These are phyloP conservation scores for Casuarina equisetifolia DNA, from an alignment of 306 rosid genomes.

Conservation along the genomic window DNA sequence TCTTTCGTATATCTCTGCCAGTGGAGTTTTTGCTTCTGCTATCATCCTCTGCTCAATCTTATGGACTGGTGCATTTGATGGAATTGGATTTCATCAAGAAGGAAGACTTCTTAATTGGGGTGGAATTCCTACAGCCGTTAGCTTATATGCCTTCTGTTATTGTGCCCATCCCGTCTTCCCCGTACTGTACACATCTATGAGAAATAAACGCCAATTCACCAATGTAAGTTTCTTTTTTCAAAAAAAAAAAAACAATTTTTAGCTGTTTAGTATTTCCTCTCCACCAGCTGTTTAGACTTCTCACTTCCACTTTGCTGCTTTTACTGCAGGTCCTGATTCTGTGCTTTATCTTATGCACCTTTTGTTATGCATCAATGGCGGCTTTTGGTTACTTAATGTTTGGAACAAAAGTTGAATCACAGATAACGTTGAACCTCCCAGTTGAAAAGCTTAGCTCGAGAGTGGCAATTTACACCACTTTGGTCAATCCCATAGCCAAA, in stretches of 20 bases:
- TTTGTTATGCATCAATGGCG: slow-evolving; percentile 71
- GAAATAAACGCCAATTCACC: slow-evolving; percentile 68
- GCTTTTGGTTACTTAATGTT: slow-evolving; percentile 68
- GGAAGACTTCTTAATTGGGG: slow-evolving; percentile 52
- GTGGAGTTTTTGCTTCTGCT: slow-evolving; percentile 78
- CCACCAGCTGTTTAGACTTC: neutral
- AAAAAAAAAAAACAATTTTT: too few species aligned
- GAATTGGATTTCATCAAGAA: slow-evolving; percentile 49
- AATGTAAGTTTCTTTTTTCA: slow-evolving; percentile 45
- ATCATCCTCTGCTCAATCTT: slow-evolving; percentile 56
- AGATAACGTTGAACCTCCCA: slow-evolving; percentile 67
- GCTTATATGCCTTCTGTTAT: slow-evolving; percentile 78
- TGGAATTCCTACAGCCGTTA: slow-evolving; percentile 67
- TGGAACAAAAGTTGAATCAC: slow-evolving; percentile 56
- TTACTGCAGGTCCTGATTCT: slow-evolving; percentile 57
- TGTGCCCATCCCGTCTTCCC: slow-evolving; percentile 95
- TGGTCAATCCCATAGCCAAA: slow-evolving; percentile 70
- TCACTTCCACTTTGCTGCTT: neutral
- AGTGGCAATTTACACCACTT: slow-evolving; percentile 65
- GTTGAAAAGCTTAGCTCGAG: slow-evolving; percentile 49
- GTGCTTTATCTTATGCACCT: slow-evolving; percentile 57
- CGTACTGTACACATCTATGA: slow-evolving; percentile 74
- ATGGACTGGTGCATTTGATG: slow-evolving; percentile 65
- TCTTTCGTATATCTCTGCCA: slow-evolving; percentile 76
- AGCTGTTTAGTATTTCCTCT: too few species aligned